Evolutionary conservation across 352 stramenopile species (phyloP).

Genomic region (Globisporangium mamillatum): DNA sequence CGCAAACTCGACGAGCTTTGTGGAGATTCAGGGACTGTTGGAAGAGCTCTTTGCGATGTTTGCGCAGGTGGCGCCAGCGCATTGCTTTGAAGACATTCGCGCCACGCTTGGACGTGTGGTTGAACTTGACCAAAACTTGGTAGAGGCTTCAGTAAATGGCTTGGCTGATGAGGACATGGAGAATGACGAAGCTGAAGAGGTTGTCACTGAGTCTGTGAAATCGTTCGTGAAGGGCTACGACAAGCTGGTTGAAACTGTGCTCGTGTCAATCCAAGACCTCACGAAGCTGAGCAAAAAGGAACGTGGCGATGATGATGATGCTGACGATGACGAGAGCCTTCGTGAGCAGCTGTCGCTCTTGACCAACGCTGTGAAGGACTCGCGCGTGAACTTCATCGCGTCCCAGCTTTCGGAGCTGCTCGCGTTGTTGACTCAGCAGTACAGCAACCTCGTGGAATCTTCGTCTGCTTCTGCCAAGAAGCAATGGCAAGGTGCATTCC

Average conservation of each 20-base stretch:
- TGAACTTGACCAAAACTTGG: slow-evolving; percentile 35
- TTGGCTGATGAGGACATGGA: slow-evolving; percentile 19
- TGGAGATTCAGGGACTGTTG: slow-evolving; percentile 31
- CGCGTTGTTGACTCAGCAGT: slow-evolving; percentile 48
- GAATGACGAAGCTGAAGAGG: slow-evolving; percentile 17
- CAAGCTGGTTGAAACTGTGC: slow-evolving; percentile 66
- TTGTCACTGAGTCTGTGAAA: slow-evolving; percentile 25
- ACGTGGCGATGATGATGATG: slow-evolving; percentile 20
- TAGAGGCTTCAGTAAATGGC: background rate
- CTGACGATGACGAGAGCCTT: slow-evolving; percentile 28
- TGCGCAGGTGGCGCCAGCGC: slow-evolving; percentile 23
- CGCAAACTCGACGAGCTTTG: slow-evolving; percentile 33
- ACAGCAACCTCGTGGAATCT: slow-evolving; percentile 30
- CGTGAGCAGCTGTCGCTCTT: slow-evolving; percentile 50
- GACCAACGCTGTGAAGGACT: slow-evolving; percentile 58
- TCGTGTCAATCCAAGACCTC: slow-evolving; percentile 80
- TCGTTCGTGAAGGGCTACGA: slow-evolving; percentile 60
- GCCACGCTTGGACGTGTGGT: slow-evolving; percentile 27
- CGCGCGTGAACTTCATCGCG: slow-evolving; percentile 68
- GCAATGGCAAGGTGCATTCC: slow-evolving; percentile 34
- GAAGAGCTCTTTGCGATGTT: slow-evolving; percentile 28
- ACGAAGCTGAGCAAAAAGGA: slow-evolving; percentile 48
- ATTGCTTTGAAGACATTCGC: slow-evolving; percentile 36
- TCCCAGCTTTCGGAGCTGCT: slow-evolving; percentile 51
- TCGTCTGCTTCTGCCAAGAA: slow-evolving; percentile 6